Evolutionary conservation across 2,329 filamentous ascomycete genomes (phyloP).

Genomic region (Aspergillus costaricaensis): DNA sequence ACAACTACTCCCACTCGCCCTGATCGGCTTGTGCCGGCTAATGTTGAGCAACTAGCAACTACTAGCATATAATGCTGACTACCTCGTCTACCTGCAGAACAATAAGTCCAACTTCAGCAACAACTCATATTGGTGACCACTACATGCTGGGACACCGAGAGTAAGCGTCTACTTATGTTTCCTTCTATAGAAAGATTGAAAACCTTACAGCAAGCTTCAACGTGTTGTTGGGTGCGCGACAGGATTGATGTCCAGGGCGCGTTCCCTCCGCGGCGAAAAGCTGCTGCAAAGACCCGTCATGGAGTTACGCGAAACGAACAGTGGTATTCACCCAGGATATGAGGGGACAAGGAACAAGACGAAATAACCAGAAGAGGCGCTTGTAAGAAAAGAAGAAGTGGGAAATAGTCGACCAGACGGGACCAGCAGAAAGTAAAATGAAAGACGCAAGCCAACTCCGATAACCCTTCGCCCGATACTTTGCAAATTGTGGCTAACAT

Average conservation of each 20-base stretch:
- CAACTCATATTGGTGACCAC: not conserved
- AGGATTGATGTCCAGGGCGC: not conserved
- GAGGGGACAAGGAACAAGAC: not conserved
- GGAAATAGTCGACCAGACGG: constrained; percentile 17
- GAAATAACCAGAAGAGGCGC: not conserved
- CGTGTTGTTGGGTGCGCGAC: not conserved
- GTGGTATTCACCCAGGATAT: constrained; percentile 1
- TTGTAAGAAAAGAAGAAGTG: not conserved
- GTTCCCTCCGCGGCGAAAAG: not conserved
- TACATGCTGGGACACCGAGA: not conserved
- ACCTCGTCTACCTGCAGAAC: not conserved
- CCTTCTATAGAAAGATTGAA: not conserved
- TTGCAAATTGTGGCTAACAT: constrained; percentile 14
- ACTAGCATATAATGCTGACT: not conserved
- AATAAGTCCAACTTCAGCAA: not conserved
- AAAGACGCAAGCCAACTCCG: constrained; percentile 9
- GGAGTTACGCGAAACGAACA: not conserved
- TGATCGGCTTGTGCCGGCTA: too few species aligned
- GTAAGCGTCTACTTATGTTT: not conserved
- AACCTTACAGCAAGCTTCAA: not conserved
- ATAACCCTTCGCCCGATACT: constrained; percentile 13
- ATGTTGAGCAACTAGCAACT: too few species aligned
- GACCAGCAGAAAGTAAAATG: constrained; percentile 6
- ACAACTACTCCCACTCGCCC: not conserved
- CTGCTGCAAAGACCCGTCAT: not conserved